Evolutionary conservation across 331 rosid species (phyloP).

Genomic region (Spiraea crenata): DNA sequence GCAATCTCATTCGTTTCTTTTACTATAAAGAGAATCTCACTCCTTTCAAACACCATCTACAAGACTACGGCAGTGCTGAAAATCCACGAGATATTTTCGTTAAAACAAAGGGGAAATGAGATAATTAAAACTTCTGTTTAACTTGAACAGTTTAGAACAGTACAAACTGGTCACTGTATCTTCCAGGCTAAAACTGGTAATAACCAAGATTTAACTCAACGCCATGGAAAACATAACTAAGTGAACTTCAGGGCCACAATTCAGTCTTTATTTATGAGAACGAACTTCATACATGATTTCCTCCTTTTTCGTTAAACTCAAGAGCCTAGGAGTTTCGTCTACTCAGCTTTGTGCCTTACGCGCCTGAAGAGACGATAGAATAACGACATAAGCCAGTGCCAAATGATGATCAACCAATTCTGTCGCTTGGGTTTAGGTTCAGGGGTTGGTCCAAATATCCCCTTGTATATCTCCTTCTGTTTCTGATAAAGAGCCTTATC

Average conservation of each 20-base stretch:
- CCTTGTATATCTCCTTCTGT: slow-evolving; percentile 91
- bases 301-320: slow-evolving; percentile 10
- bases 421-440: slow-evolving; percentile 54
- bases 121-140: background rate
- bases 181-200: background rate
- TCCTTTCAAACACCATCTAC: background rate
- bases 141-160: background rate
- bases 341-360: slow-evolving; percentile 52
- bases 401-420: slow-evolving; percentile 43
- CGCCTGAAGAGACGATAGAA: slow-evolving; percentile 50
- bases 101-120: background rate
- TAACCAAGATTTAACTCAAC: background rate
- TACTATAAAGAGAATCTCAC: background rate
- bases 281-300: background rate
- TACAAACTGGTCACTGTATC: background rate
- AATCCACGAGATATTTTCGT: background rate
- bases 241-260: slow-evolving; percentile 4
- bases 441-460: slow-evolving; percentile 81
- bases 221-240: background rate
- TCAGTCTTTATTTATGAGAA: background rate
- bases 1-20: background rate
- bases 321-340: slow-evolving; percentile 20
- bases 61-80: background rate
- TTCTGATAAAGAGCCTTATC: slow-evolving; percentile 87
- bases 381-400: slow-evolving; percentile 68